Evolutionary conservation across 2,329 filamentous ascomycete genomes (phyloP), one percentile per base, ranked within the genome.

Genomic region (Botrytis aclada): DNA sequence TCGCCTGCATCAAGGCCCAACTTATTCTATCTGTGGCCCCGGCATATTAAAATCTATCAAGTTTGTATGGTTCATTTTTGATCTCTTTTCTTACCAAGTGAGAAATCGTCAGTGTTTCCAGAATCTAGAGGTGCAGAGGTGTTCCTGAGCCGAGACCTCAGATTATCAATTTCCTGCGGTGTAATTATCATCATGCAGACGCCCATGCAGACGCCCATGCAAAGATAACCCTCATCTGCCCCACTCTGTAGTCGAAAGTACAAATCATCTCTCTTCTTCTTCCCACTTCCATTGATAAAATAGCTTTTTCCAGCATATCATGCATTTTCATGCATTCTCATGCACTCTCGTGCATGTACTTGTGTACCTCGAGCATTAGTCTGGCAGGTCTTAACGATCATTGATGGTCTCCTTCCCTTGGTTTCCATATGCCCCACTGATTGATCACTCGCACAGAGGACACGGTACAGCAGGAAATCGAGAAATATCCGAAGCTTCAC

Each of bases 201-300:
- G 20, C 37, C 54, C 37, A 62, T 72, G 70, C 69, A 56, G 58
- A 70, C n/a, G 20, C 37, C 54, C 66, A 58, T 69, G 66, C 66
- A 58, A 60, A 69, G 22, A 54, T 51, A 70, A 29, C 56, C 6
- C 32, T 41, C 58, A 70, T 70, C 25, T 37, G 32, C 43, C 67
- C 41, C 58, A n/a, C 47, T 45, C 32, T 45, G 29, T 58, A 51
- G 25, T 41, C 25, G 10, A 67, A 54, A 47, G 37, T 32, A 66
- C 61, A 72, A 67, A 56, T 66, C 37, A 47, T 72, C 62, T 72
- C 54, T 72, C 62, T 67, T 58, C 51, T 72, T 72, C 70, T 65
- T 66, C 22, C 22, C 22, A 29, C 34, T 72, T 72, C 70, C 29
- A 72, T 67, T 51, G n/a, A 54, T 58, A 47, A 32, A 29, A n/a